Evolutionary conservation across 1,139 yeast genomes (phyloP), one percentile per base, ranked within the genome.

Genomic region (Saccharomyces hybrid): DNA sequence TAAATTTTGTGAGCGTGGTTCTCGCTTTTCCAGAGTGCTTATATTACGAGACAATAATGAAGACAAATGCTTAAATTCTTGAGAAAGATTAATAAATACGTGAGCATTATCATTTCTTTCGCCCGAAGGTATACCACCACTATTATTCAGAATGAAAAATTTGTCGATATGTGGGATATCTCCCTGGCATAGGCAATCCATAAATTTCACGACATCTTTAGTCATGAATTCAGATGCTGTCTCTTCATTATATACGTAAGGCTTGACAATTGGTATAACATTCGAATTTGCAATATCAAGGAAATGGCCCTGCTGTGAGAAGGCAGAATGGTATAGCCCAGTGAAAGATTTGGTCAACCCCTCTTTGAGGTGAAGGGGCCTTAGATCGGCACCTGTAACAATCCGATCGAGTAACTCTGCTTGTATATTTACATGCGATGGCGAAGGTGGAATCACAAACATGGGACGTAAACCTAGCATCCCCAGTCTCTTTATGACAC

Each of bases 91-190:
- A 58, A 93, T 84, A 58, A 86, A 86, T 0, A 93, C 96, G 71
- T 93, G 99, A 26, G 96, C 82, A 3, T 93, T 83, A 53, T 85
- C 83, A 55, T 81, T 79, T 58, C 98, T 75, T 66, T 90, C 96
- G 34, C 83, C 75, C 0, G 95, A 86, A 0, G 98, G 98, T 9
- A 89, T 85, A 0, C 99, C 99, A 1, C 99, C 99, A 12, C 79
- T 69, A 0, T 84, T 82, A 62, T 90, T 97, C 31, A 93, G 74
- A 60, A 86, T 81, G 7, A 93, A 82, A 31, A 93, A 72, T 62
- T 93, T 93, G 60, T 93, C 98, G 32, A 93, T 78, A 0, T 84
- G 75, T 9, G 82, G 69, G n/a, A 77, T 60, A 44, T 74, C 65
- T 29, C 56, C 55, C 2, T 58, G 42, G 44, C 64, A 60, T 1